phyloP scores from a whole-genome alignment of 208 protist genomes.

The Tritrichomonas foetus region DNA sequence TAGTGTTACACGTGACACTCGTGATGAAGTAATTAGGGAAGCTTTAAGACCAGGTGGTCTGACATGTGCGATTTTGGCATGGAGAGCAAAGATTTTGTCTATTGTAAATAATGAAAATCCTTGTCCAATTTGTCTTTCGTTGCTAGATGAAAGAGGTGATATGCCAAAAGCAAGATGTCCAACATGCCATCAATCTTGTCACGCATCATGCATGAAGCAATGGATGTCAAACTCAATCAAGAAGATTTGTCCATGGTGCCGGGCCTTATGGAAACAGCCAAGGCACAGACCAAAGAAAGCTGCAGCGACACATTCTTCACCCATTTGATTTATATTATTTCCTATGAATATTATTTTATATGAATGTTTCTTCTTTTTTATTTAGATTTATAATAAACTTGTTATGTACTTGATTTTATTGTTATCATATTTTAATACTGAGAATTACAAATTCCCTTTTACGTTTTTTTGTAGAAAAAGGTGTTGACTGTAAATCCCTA shows the following conservation, averaged over 20 bases:
- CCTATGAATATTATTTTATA: too few relatives aligned
- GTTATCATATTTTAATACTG: too few relatives aligned
- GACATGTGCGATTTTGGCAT: not conserved
- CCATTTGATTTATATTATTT: too few relatives aligned
- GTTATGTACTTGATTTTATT: too few relatives aligned
- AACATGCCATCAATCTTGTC: not conserved
- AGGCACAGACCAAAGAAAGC: not conserved
- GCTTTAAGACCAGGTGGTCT: not conserved
- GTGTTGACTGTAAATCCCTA: too few relatives aligned
- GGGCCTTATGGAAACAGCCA: not conserved
- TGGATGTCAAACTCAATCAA: not conserved
- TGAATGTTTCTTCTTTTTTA: too few relatives aligned
- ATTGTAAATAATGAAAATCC: not conserved
- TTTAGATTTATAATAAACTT: too few relatives aligned
- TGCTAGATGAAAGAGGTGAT: not conserved
- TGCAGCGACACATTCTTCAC: too few relatives aligned
- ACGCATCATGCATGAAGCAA: not conserved
- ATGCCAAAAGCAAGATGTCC: not conserved
- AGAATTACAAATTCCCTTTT: too few relatives aligned
- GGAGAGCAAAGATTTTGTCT: not conserved
- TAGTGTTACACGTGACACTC: not conserved
- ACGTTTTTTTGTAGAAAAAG: too few relatives aligned
- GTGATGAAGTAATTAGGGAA: constrained; percentile 11
- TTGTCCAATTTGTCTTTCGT: constrained; percentile 7
- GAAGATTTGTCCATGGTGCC: not conserved